These are phyloP conservation scores for Otatea glauca DNA, from an alignment of 176 grass and related monocot species.

Conservation along the genomic window DNA sequence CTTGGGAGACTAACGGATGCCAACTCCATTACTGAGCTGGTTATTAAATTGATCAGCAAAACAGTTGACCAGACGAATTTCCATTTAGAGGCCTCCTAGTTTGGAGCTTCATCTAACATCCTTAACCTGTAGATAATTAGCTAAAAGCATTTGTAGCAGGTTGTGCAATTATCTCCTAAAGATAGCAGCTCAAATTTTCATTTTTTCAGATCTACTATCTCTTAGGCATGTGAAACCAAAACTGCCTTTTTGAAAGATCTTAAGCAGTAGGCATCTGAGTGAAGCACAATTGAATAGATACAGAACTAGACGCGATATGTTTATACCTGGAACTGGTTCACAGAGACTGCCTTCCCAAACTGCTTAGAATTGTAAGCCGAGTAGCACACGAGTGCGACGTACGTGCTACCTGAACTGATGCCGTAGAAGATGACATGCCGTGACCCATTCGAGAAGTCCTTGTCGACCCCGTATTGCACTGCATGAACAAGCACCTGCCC, in stretches of 20 bases:
- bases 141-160: not conserved
- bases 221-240: slow-evolving; percentile 4
- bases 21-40: slow-evolving; percentile 72
- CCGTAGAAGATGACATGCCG: slow-evolving; percentile 91
- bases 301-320: not conserved
- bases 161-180: not conserved
- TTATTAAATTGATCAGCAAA: slow-evolving; percentile 97
- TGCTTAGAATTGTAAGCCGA: slow-evolving; percentile 87
- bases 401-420: slow-evolving; percentile 93
- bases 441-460: slow-evolving; percentile 86
- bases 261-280: not conserved
- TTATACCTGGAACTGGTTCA: slow-evolving; percentile 88
- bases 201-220: slow-evolving; percentile 36
- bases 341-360: slow-evolving; percentile 74
- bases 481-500: too few species aligned
- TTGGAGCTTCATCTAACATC: slow-evolving; percentile 93
- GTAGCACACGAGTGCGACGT: slow-evolving; percentile 86
- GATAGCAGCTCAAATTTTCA: not conserved
- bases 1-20: slow-evolving; percentile 88
- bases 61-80: slow-evolving; percentile 79
- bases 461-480: slow-evolving; percentile 99
- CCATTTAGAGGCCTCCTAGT: slow-evolving; percentile 89
- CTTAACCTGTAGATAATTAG: slow-evolving; percentile 66
- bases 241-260: not conserved
- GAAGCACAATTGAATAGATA: slow-evolving; percentile 19